Base-by-base conservation (phyloP, 768 basidiomycete genomes). In the Lactarius sp. region DNA sequence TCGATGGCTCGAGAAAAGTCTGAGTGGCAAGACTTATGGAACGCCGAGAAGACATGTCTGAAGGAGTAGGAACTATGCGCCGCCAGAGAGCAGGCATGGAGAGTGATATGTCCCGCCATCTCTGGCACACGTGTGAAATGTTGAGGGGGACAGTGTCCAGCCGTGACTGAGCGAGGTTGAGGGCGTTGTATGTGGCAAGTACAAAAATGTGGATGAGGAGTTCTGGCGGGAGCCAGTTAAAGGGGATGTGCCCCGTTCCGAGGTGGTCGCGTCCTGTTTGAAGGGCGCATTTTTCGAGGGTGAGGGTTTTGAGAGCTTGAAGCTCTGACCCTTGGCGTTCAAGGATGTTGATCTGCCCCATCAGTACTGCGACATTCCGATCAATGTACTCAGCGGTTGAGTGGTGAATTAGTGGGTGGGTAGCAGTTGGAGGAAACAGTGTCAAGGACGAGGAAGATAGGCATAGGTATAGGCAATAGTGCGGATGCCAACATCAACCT, bases 121-220 rank as follows among this genome's bases (percentile, higher is more conserved):
- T 52, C 42, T 53, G 65, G 41, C 61, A 67, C 3, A 68, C 65
- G 41, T 66, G 67, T 2, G 67, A 68, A 31, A 68, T 44, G 22
- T n/a, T 49, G 37, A 68, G 39, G 22, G 67, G 61, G 18, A 18
- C 39, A 3, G 10, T n/a, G 53, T 67, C 66, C 18, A 61, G 27
- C n/a, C 16, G 22, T 31, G 22, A 36, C 3, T n/a, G 49, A 20
- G 16, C 18, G 22, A 37, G 47, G 46, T 56, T 47, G 8, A 60
- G 47, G 16, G 33, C 0, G 36, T 34, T 27, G 20, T 66, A 22
- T 39, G 52, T 61, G 41, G 53, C 18, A 2, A 65, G 36, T 13
- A 58, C 34, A 47, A 67, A 68, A 6, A 66, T 66, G 36, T 59
- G n/a, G 18, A 60, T 52, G 54, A 68, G 60, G n/a, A 68, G 67